Evolutionary conservation across 768 basidiomycete species (phyloP).

Genomic region (Thelephora aurantiotincta): DNA sequence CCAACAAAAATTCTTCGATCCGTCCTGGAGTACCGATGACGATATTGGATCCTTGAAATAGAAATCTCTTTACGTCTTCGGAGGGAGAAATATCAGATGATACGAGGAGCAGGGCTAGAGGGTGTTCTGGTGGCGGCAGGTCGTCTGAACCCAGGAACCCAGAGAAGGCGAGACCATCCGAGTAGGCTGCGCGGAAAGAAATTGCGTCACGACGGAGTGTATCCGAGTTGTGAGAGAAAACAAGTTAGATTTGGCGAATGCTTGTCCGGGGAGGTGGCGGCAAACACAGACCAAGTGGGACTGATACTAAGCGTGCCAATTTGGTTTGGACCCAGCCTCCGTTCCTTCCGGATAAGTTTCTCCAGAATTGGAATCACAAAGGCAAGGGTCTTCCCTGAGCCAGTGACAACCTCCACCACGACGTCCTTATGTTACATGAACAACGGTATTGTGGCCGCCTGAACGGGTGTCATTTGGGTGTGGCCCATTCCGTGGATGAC

Average conservation of each 20-base stretch:
- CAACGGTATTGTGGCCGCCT: constrained; percentile 88
- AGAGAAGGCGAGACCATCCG: constrained; percentile 4
- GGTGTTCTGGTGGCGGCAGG: constrained; percentile 22
- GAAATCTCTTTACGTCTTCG: constrained; percentile 72
- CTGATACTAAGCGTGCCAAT: constrained; percentile 85
- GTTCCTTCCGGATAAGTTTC: too few relatives aligned
- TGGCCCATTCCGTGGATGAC: constrained; percentile 75
- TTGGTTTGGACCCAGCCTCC: constrained; percentile 58
- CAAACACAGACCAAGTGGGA: constrained; percentile 64
- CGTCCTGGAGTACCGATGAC: too few relatives aligned
- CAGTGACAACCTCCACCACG: constrained; percentile 96
- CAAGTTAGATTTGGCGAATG: not conserved
- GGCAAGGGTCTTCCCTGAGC: constrained; percentile 93
- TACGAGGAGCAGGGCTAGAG: constrained; percentile 70
- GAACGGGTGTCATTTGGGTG: constrained; percentile 91
- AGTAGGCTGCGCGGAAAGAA: constrained; percentile 58
- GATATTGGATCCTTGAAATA: constrained; percentile 61
- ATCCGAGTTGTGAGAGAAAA: constrained; percentile 53
- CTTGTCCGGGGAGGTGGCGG: not conserved
- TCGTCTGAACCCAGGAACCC: constrained; percentile 5
- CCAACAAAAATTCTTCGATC: too few relatives aligned
- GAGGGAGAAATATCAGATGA: constrained; percentile 73
- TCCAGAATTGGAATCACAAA: constrained; percentile 92
- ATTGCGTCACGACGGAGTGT: constrained; percentile 69
- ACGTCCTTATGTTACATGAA: constrained; percentile 98